Conservation (phyloP, 2,329 filamentous ascomycete genomes). For the Periconia digitata region DNA sequence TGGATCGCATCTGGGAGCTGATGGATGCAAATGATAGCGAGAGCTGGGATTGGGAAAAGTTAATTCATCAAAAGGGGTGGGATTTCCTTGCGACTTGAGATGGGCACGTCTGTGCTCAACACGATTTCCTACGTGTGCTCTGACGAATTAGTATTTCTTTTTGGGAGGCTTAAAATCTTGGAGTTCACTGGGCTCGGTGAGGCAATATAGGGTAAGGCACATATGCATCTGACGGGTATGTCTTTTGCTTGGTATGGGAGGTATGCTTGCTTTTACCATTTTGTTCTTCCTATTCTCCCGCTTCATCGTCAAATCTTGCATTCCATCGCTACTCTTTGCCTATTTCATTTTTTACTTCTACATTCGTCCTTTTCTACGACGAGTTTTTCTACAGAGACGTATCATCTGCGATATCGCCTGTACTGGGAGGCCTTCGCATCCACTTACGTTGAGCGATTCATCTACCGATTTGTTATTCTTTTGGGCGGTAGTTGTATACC, state of each 20-base stretch:
- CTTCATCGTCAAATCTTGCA: background rate
- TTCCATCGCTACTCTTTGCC: background rate
- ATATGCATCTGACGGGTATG: background rate
- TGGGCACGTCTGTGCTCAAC: constrained; percentile 2
- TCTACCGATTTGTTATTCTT: no score
- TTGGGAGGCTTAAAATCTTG: background rate
- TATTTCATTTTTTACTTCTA: background rate
- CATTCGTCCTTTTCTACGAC: background rate
- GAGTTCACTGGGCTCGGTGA: background rate
- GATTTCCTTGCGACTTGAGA: constrained; percentile 62
- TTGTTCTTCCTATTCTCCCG: background rate
- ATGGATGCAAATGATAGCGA: constrained; percentile 61
- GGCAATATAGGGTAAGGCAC: background rate
- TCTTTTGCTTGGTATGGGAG: background rate
- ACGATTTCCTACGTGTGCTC: background rate
- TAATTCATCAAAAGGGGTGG: constrained; percentile 60
- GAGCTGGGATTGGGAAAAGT: constrained; percentile 65
- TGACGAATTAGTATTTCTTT: no score
- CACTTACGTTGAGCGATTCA: background rate
- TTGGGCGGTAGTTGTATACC: no score
- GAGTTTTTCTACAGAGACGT: background rate
- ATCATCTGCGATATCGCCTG: no score
- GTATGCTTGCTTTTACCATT: background rate
- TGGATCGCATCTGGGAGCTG: constrained; percentile 59
- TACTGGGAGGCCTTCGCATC: background rate